phyloP scores from a whole-genome alignment of 805 yeast genomes.

The Barnettozyma vustinii region DNA sequence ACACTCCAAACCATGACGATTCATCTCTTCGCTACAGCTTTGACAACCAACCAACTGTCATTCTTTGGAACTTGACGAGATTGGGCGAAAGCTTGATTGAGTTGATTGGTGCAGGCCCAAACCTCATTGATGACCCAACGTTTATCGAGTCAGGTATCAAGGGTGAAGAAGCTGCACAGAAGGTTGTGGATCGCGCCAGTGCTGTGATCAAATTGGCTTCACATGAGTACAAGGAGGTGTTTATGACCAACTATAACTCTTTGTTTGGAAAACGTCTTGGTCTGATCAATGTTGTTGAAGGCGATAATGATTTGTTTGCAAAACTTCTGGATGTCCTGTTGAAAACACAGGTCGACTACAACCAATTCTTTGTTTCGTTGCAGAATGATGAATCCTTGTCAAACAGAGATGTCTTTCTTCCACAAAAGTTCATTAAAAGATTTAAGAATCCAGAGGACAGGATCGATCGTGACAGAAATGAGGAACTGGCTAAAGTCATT shows the following conservation, averaged over 20 bases:
- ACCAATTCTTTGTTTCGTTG: conserved; percentile 65
- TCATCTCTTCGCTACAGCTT: conserved; percentile 64
- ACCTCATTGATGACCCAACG: conserved; percentile 38
- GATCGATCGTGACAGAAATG: conserved; percentile 30
- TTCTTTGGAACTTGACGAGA: conserved; percentile 90
- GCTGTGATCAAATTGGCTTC: conserved; percentile 58
- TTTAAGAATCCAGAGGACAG: conserved; percentile 25
- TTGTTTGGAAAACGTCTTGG: conserved; percentile 69
- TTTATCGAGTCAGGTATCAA: conserved; percentile 39
- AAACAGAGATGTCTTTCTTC: conserved; percentile 27
- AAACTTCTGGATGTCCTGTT: conserved; percentile 51
- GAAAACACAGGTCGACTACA: conserved; percentile 68
- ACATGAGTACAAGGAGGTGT: conserved; percentile 57
- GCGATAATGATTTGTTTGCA: conserved; percentile 31
- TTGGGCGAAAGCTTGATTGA: conserved; percentile 82
- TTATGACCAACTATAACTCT: conserved; percentile 51
- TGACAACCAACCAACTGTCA: conserved; percentile 75
- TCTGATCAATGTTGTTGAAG: conserved; percentile 36
- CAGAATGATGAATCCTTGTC: conserved; percentile 42
- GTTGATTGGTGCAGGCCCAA: conserved; percentile 67
- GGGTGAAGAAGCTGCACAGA: conserved; percentile 42
- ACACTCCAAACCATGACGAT: conserved; percentile 90
- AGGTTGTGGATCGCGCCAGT: conserved; percentile 54
- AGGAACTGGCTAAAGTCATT: conserved; percentile 37
- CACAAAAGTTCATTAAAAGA: conserved; percentile 17